phyloP scores from a whole-genome alignment of 371 early-diverging fungal genomes.

The Mucor circinelloides region DNA sequence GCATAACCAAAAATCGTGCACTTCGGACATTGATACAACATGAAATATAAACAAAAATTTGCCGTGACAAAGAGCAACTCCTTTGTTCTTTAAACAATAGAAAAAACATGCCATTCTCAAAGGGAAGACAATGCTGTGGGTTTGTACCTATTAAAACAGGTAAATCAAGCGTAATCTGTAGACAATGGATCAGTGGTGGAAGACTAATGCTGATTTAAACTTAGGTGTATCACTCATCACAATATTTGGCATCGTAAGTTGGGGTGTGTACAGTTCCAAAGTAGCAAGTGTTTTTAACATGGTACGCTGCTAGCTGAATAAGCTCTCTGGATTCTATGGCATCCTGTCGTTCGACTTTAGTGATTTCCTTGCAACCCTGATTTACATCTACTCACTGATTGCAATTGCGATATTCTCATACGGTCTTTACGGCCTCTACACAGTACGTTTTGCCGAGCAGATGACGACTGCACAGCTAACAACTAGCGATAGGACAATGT shows the following conservation, averaged over 20 bases:
- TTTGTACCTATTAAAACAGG: conserved; percentile 44
- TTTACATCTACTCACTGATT: conserved; percentile 39
- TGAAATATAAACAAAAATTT: conserved; percentile 1
- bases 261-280: not conserved
- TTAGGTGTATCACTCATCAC: conserved; percentile 43
- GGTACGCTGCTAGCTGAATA: conserved; percentile 33
- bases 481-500: conserved; percentile 19
- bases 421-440: conserved; percentile 43
- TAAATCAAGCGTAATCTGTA: not conserved
- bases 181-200: not conserved
- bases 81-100: not conserved
- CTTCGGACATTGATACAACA: conserved; percentile 5
- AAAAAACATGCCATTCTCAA: conserved; percentile 24
- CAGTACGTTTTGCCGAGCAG: conserved; percentile 21
- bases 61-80: not conserved
- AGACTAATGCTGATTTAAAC: not conserved
- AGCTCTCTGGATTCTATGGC: conserved; percentile 49
- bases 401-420: conserved; percentile 33
- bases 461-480: not conserved
- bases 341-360: conserved; percentile 38
- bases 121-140: conserved; percentile 33
- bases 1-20: not conserved
- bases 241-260: conserved; percentile 49
- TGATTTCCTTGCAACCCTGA: conserved; percentile 28
- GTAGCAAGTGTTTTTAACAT: not conserved